A percentile compares a stretch with the other conserved stretches of the same genome.
phyloP scores from a whole-genome alignment of 1,284 basidiomycete species.

The Tetrapyrgos nigripes region DNA sequence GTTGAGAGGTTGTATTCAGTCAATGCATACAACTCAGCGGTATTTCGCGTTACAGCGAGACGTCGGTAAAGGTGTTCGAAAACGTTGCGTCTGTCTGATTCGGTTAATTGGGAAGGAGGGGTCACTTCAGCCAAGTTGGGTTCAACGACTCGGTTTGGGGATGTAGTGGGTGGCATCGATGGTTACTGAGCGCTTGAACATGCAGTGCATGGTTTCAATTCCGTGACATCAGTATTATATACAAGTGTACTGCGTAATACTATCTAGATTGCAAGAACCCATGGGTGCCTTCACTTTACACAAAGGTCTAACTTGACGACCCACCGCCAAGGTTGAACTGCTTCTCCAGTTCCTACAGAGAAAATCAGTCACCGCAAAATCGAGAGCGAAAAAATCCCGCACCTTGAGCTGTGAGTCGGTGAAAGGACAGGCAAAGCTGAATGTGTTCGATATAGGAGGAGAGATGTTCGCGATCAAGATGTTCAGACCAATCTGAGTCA shows the following conservation, averaged over 20 bases:
- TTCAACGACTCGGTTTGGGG: neutral
- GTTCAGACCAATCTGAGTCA: constrained; percentile 60
- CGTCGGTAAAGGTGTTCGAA: constrained; percentile 53
- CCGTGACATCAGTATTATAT: no score
- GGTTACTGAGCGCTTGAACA: no score
- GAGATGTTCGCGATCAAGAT: constrained; percentile 73
- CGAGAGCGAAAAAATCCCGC: constrained; percentile 10
- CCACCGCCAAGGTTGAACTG: constrained; percentile 1
- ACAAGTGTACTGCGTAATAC: no score
- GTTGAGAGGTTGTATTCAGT: constrained; percentile 41
- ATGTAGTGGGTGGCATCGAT: no score
- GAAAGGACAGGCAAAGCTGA: constrained; percentile 76
- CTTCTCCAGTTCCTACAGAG: neutral
- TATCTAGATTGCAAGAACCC: no score
- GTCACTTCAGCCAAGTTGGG: constrained; percentile 39
- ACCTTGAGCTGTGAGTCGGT: constrained; percentile 44
- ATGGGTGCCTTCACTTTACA: no score
- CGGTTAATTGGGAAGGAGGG: constrained; percentile 46
- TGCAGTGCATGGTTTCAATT: no score
- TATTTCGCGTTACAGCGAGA: constrained; percentile 55
- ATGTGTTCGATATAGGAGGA: constrained; percentile 70
- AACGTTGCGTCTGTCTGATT: constrained; percentile 41
- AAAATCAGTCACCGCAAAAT: neutral
- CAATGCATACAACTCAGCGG: constrained; percentile 44
- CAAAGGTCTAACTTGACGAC: neutral